Evolutionary conservation across 2,329 filamentous ascomycete genomes (phyloP), one percentile per base, ranked within the genome.

Genomic region (Fonsecaea multimorphosa): DNA sequence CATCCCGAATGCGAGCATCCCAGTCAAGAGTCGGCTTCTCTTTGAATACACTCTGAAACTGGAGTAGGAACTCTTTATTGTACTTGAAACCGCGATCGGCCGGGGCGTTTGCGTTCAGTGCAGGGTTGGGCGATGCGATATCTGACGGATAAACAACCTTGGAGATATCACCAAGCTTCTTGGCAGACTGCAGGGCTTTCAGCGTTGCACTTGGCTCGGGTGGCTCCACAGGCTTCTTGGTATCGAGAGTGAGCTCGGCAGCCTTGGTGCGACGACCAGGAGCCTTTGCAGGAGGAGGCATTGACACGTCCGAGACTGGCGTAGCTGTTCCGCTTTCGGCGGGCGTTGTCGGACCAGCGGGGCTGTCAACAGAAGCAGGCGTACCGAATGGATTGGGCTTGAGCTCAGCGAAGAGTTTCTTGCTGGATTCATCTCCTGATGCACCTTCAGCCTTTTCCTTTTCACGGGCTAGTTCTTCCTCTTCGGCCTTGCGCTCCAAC

Each of bases 11-110:
- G 75, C 95, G 93, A 71, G 89, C 85, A 75, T 96, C 91, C 87
- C 97, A 99, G 75, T 98, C 94, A 51, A 93, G 79, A 0, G 93
- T 96, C 14, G 95, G 95, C 81, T 97, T 96, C 83, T 99, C 95
- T 69, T 92, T 96, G 81, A 97, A 99, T 22, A 97, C 92, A 73
- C 87, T 87, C 81, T 97, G 92, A 85, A 99, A 99, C 76, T 99
- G 95, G 32, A 99, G 85, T 80, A 99, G 83, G 84, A 99, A 99
- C 73, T 90, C 89, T 74, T 93, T 91, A 80, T 98, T 93, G 79
- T 99, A 99, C 78, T 96, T 93, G 83, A 96, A 96, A 81, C 93
- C 94, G 78, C 90, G 78, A 65, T 80, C 91, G 36, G 87, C 84
- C 31, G 92, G 90, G 16, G 90, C 90, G 67, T 74, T 81, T 46